Evolutionary conservation across 805 yeast species (phyloP).

Genomic region (Candida taoyuanica): DNA sequence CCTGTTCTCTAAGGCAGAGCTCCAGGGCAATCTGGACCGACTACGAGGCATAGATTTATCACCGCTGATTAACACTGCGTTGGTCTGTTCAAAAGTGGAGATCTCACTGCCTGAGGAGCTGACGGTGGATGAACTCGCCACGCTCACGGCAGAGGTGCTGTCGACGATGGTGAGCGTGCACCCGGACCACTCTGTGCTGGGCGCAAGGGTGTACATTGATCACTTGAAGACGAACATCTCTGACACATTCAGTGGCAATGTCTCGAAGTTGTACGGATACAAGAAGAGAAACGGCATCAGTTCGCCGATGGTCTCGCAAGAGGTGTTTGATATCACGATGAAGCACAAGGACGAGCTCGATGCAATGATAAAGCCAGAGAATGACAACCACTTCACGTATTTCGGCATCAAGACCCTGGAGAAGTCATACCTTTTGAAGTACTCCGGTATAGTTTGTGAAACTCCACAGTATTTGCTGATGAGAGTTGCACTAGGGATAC

Average conservation of each 20-base stretch:
- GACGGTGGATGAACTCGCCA: slow-evolving; percentile 53
- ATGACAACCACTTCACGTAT: slow-evolving; percentile 75
- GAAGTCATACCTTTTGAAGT: slow-evolving; percentile 73
- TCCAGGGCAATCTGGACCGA: neutral
- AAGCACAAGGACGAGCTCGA: slow-evolving; percentile 63
- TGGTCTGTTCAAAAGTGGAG: slow-evolving; percentile 6
- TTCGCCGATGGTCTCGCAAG: slow-evolving; percentile 57
- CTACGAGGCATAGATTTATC: slow-evolving; percentile 7
- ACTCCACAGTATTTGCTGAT: slow-evolving; percentile 88
- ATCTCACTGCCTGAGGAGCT: slow-evolving; percentile 10
- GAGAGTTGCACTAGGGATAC: slow-evolving; percentile 95
- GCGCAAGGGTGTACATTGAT: slow-evolving; percentile 91
- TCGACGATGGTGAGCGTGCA: slow-evolving; percentile 97
- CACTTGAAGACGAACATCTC: slow-evolving; percentile 92
- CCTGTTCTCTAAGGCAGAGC: slow-evolving; percentile 3
- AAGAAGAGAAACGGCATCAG: slow-evolving; percentile 66
- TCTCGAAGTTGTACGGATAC: slow-evolving; percentile 67
- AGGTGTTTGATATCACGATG: slow-evolving; percentile 57
- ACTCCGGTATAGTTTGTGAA: slow-evolving; percentile 65
- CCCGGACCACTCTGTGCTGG: slow-evolving; percentile 92
- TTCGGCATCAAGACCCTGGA: slow-evolving; percentile 93
- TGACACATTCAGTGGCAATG: slow-evolving; percentile 72
- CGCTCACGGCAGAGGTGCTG: slow-evolving; percentile 91
- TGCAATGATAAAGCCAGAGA: slow-evolving; percentile 66
- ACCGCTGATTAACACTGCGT: slow-evolving; percentile 5